Evolutionary conservation across 2,329 filamentous ascomycete genomes (phyloP), one percentile per base, ranked within the genome.

Genomic region (Orbilia blumenaviensis): DNA sequence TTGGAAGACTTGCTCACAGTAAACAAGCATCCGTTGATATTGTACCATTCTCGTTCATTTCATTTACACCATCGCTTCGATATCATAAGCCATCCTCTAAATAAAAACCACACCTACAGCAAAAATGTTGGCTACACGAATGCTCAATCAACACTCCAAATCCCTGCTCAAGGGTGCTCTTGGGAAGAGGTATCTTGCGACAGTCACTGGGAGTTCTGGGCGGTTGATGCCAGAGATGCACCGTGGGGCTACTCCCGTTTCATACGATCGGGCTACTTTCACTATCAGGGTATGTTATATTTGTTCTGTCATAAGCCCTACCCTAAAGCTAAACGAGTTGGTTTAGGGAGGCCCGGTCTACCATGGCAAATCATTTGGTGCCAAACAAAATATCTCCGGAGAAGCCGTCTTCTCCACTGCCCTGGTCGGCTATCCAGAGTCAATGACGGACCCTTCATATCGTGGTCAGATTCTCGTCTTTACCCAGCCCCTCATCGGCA

Each of bases 331-430:
- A 78, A n/a, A n/a, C n/a, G n/a, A n/a, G n/a, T n/a, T 82, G 58
- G 77, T 63, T 77, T 81, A 93, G 89, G 93, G 97, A 85, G 95
- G 95, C 77, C 95, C 95, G 48, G 91, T 98, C 82, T 98, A 97
- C 86, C 92, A 93, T 81, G 95, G 95, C 83, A 97, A 92, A 83
- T 96, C 94, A 74, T 99, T 98, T 81, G 95, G 95, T 81, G 95
- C 95, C 82, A 95, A 96, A 84, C 89, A 91, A 83, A 99, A 97
- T 87, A 92, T 98, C 82, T 97, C 94, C 78, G 95, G 95, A 80
- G 95, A 99, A 86, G 95, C 95, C 50, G 95, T 98, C 83, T 99
- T 99, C 87, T 98, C 95, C 78, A 98, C 95, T 77, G 97, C 94
- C 23, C 89, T 98, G 67, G 95, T 99, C 74, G 95, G 95, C 81